Evolutionary conservation across 2,329 filamentous ascomycete species (phyloP), one percentile per base, ranked within the genome.

Genomic region (Fusarium sp.): DNA sequence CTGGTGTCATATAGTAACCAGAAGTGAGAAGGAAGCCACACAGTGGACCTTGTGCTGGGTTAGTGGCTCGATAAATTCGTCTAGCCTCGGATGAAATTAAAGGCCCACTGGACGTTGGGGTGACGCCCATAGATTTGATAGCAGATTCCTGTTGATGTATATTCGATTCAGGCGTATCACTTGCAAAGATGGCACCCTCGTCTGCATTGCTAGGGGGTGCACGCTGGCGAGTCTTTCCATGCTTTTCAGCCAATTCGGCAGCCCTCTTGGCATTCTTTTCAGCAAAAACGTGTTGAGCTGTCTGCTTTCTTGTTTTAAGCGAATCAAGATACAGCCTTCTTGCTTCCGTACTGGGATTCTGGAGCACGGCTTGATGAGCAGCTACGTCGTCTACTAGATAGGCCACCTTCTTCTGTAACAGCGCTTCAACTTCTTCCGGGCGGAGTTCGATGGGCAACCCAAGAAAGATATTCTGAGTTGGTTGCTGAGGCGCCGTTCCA

Each of bases 391-490:
- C 93, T 74, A 95, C 90, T 72, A 97, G 86, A 80, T 91, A 93
- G 44, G 90, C 95, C 73, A 90, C 88, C 63, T 88, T 89, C 73
- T 91, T 91, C 72, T 94, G 91, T 62, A 97, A 90, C 29, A 99
- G 86, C 57, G 96, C 82, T 69, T 90, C 87, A 6, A 91, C 94
- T 83, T 99, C 96, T 82, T 98, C 96, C 3, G 93, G 91, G 84
- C 96, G 93, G 46, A 99, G 85, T 83, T 98, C 92, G 27, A 98
- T 83, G 5, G 96, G 96, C 52, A 98, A 83, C 47, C 94, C 93
- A 62, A 95, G 87, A 78, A 98, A 98, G 62, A 97, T 88, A 82
- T 97, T 98, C 81, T 99, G 96, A 74, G 97, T 95, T 8, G 94
- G 94, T 61, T 94, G 91, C 81, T 98, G 94, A 3, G 96, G 95